These are phyloP conservation scores for Heliamphora exappendiculata DNA, from an alignment of 148 eudicot genomes.

Conservation along the genomic window DNA sequence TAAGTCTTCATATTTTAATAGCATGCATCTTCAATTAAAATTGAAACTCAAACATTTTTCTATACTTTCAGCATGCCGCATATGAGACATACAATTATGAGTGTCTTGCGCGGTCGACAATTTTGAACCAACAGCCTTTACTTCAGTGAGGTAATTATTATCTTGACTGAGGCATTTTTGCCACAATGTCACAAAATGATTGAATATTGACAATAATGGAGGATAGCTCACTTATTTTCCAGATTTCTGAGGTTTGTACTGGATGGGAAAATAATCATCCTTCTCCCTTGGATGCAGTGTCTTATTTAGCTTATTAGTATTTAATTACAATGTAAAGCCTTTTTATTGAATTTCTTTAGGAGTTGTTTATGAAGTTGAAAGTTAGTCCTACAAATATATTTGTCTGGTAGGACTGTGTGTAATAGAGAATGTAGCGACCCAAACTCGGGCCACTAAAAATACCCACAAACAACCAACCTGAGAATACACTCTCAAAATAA, in stretches of 20 bases:
- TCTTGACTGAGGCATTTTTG: neutral
- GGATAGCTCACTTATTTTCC: neutral
- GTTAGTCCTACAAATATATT: neutral
- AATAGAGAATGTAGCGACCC: too few species aligned
- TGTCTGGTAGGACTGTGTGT: neutral
- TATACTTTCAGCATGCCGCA: conserved; percentile 76
- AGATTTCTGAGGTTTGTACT: neutral
- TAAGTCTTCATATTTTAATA: neutral
- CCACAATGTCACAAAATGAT: neutral
- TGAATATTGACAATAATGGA: neutral
- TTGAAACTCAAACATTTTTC: conserved; percentile 6
- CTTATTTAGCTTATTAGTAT: neutral
- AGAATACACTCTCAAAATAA: too few species aligned
- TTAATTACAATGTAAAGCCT: neutral
- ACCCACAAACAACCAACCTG: too few species aligned
- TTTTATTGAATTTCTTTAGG: neutral
- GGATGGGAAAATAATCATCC: neutral
- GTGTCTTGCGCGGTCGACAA: conserved; percentile 60
- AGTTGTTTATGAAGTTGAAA: neutral
- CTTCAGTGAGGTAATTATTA: conserved; percentile 41
- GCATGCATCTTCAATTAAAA: too few species aligned
- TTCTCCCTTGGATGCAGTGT: neutral
- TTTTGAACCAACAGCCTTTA: conserved; percentile 87
- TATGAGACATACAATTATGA: conserved; percentile 94
- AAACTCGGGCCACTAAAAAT: too few species aligned